Base-by-base conservation (phyloP, 305 asterid species). In the Coffea humblotiana region DNA sequence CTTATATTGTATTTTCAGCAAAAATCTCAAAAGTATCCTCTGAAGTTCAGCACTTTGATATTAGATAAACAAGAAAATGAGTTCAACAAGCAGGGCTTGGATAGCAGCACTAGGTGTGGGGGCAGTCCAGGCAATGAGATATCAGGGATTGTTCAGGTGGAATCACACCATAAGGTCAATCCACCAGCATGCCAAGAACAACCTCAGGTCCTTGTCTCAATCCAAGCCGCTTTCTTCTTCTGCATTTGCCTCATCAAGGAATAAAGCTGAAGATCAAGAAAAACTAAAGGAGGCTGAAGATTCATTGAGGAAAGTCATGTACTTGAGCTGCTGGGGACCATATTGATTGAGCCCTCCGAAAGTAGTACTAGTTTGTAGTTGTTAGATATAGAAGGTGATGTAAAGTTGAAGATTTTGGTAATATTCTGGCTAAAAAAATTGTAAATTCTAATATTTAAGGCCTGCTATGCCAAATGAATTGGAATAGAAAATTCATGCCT, bases 101-200 rank as follows among this genome's bases (percentile, higher is more conserved):
- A 35, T 73, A 32, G 80, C 73, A 27, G 83, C 78, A 71, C 81
- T 43, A 2, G 79, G 80, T 47, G 40, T 73, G 23, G 81, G 81
- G 56, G 60, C 71, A 0, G 77, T 83, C 49, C 80, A 82, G 67
- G 80, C 80, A 45, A 13, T 82, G 74, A 82, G 82, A 82, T 79
- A 82, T 19, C 83, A 78, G 75, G 85, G 83, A 21, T 54, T 82
- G 3, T n/a, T 65, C 21, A 79, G 83, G 64, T 79, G 78, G 81
- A 83, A 75, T 21, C 40, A 72, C 69, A 72, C 78, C 12, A n/a
- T 23, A 0, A 79, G 71, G n/a, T 0, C 79, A 6, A 9, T 83
- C 9, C 74, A 83, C 72, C 86, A 79, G 11, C 78, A 75, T 12
- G 51, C 66, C 8, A 75, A 79, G 70, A 58, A 43, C 51, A 77